phyloP scores from a whole-genome alignment of 495 filamentous ascomycete species.

The Bacidia rubella region DNA sequence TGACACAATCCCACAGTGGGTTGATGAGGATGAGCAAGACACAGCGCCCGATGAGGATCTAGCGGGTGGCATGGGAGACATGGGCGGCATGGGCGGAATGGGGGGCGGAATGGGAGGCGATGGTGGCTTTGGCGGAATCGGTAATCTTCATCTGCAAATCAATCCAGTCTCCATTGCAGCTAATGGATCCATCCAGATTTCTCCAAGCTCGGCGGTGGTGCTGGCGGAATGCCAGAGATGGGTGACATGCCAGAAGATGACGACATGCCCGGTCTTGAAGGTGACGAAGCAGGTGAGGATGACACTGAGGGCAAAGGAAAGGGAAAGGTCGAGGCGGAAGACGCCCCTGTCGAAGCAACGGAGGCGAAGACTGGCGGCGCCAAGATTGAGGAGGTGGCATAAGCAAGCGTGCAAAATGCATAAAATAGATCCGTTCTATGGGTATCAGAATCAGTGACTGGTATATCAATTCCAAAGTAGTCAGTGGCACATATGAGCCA shows the following conservation, averaged over 20 bases:
- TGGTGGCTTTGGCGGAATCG: conserved; percentile 39
- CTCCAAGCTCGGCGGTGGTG: conserved; percentile 71
- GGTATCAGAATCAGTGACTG: neutral
- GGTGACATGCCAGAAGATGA: conserved; percentile 26
- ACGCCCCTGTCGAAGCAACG: conserved; percentile 25
- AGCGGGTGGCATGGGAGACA: conserved; percentile 24
- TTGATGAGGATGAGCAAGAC: conserved; percentile 98
- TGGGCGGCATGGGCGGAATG: conserved; percentile 52
- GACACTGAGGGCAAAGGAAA: conserved; percentile 87
- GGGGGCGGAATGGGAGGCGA: conserved; percentile 35
- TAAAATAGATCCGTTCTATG: neutral
- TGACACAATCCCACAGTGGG: conserved; percentile 69
- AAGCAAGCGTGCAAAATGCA: neutral
- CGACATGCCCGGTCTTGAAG: conserved; percentile 43
- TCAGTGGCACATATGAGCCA: neutral
- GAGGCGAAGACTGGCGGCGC: conserved; percentile 18
- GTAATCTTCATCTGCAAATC: conserved; percentile 25
- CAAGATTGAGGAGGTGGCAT: conserved; percentile 5
- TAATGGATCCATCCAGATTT: conserved; percentile 64
- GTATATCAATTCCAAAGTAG: neutral
- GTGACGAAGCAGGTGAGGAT: conserved; percentile 64
- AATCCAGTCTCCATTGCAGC: conserved; percentile 34
- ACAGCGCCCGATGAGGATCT: conserved; percentile 74
- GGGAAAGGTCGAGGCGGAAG: conserved; percentile 67
- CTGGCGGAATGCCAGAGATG: conserved; percentile 35